Base-by-base conservation (phyloP, 305 asterid species). In the Stenogyne calaminthoides region DNA sequence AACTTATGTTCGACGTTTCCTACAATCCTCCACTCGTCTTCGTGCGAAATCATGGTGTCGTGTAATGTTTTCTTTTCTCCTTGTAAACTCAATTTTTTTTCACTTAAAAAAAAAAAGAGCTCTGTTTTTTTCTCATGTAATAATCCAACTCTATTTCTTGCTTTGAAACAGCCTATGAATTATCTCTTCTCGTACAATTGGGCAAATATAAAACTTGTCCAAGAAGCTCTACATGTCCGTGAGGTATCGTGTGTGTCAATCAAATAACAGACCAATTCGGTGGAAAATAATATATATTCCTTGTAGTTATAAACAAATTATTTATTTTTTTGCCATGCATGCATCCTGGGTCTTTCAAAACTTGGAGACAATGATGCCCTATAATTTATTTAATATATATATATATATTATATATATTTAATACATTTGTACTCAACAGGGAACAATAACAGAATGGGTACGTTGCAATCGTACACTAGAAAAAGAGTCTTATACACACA, bases 151-250 rank as follows among this genome's bases (percentile, higher is more conserved):
- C 11, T 63, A 27, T 22, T 44, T 66, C 2, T 14, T 67, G 10
- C 7, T 6, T 47, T 0, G 12, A 18, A 67, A 55, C 76, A 84
- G 88, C 1, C 29, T 9, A 44, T 4, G 64, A 60, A 20, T 65
- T 29, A n/a, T 44, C 7, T 71, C 12, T 60, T 27, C 37, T 60
- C 47, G 8, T 29, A 18, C 42, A 37, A 16, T 5, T 88, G 91
- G 91, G 91, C 86, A 6, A 88, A 88, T 54, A 73, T 70, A 67
- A 74, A 77, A 54, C 56, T 64, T 16, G 88, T 85, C 47, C 88
- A 70, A 67, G 60, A 82, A 65, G 85, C 95, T 73, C 90, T 88
- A 64, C 81, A 75, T 14, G 19, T 85, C 69, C 78, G 88, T 9
- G 64, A 54, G 60, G 60, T 54, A 54, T 25, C n/a, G 29, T 25